phyloP scores from a whole-genome alignment of 371 early-diverging fungal species.

The Phascolomyces articulosus region DNA sequence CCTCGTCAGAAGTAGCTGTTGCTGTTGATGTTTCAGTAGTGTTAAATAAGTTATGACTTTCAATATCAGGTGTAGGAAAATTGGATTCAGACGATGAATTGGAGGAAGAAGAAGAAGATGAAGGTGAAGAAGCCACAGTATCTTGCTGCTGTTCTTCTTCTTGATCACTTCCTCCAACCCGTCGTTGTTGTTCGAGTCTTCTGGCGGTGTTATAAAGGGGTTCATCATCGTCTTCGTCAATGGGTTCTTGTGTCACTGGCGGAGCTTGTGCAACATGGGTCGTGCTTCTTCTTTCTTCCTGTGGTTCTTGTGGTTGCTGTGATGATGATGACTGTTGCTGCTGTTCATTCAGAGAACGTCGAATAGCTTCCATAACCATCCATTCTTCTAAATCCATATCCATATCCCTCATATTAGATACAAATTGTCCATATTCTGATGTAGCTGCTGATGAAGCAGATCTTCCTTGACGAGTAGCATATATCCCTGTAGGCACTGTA shows the following conservation, averaged over 20 bases:
- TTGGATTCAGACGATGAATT: background rate
- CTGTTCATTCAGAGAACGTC: constrained; percentile 67
- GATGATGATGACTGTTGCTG: constrained; percentile 12
- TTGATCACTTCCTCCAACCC: background rate
- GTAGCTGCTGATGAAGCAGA: constrained; percentile 46
- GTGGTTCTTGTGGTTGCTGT: background rate
- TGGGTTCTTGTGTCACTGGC: background rate
- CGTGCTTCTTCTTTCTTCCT: background rate
- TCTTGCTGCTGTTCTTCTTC: background rate
- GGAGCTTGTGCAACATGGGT: background rate
- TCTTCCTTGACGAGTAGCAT: constrained; percentile 37
- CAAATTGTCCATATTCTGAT: constrained; percentile 61
- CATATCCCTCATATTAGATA: constrained; percentile 53
- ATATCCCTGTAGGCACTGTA: constrained; percentile 3
- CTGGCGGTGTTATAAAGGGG: constrained; percentile 3
- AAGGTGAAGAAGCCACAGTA: background rate
- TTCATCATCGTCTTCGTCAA: constrained; percentile 5
- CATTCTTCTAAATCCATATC: constrained; percentile 87
- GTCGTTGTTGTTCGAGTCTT: constrained; percentile 8
- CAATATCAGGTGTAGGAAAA: background rate
- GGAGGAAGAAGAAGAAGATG: background rate
- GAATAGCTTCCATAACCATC: constrained; percentile 91
- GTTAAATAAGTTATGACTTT: background rate
- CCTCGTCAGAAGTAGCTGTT: background rate
- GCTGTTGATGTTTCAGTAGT: no score